Evolutionary conservation across 768 basidiomycete genomes (phyloP).

Genomic region (Mycena vitilis): DNA sequence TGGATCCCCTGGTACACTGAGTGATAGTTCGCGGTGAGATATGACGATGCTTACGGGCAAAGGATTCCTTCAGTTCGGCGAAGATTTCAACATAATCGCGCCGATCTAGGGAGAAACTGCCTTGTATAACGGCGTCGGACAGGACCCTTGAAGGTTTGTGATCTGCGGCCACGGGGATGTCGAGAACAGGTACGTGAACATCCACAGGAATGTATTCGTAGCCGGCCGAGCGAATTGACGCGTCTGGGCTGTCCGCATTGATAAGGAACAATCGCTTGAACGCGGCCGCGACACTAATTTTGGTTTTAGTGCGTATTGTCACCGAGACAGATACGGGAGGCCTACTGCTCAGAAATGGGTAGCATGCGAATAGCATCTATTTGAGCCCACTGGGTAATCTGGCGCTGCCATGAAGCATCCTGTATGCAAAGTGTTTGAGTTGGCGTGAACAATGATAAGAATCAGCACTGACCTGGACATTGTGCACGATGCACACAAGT

Average conservation of each 20-base stretch:
- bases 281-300: slow-evolving; percentile 43
- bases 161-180: slow-evolving; percentile 43
- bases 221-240: slow-evolving; percentile 43
- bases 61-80: slow-evolving; percentile 45
- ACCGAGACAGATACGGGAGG: background rate
- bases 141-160: slow-evolving; percentile 40
- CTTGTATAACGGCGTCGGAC: slow-evolving; percentile 56
- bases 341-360: slow-evolving; percentile 55
- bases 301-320: slow-evolving; percentile 3
- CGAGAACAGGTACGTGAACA: slow-evolving; percentile 49
- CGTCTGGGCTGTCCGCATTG: slow-evolving; percentile 47
- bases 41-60: slow-evolving; percentile 41
- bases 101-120: slow-evolving; percentile 47
- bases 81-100: slow-evolving; percentile 52
- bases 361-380: slow-evolving; percentile 51
- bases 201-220: slow-evolving; percentile 51
- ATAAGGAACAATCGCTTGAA: slow-evolving; percentile 46
- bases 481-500: slow-evolving; percentile 56
- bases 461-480: slow-evolving; percentile 40
- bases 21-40: background rate
- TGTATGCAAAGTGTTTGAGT: slow-evolving; percentile 1
- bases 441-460: background rate
- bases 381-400: slow-evolving; percentile 51
- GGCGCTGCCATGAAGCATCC: slow-evolving; percentile 45
- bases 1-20: slow-evolving; percentile 45